phyloP scores from a whole-genome alignment of 2,329 filamentous ascomycete species.

The Emergomyces africanus region DNA sequence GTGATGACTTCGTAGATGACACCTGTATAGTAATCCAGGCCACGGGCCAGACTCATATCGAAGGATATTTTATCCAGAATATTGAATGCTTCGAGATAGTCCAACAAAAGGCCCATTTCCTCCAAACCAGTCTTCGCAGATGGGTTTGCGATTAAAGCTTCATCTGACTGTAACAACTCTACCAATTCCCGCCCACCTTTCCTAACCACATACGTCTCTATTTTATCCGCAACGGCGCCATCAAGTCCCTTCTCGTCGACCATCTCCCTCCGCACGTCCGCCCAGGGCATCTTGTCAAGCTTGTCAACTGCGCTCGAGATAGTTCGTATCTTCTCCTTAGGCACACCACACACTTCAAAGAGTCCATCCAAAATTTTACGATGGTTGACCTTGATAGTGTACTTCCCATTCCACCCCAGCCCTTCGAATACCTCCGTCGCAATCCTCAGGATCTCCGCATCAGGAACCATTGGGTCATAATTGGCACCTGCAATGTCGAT shows the following conservation, averaged over 20 bases:
- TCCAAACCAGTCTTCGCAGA: slow-evolving; percentile 66
- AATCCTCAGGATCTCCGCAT: slow-evolving; percentile 78
- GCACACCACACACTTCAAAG: slow-evolving; percentile 83
- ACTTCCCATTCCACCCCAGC: slow-evolving; percentile 58
- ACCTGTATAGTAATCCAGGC: slow-evolving; percentile 86
- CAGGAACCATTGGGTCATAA: slow-evolving; percentile 84
- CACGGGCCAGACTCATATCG: slow-evolving; percentile 78
- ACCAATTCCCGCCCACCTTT: slow-evolving; percentile 67
- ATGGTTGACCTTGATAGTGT: slow-evolving; percentile 92
- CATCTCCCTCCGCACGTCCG: slow-evolving; percentile 85
- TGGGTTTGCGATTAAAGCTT: slow-evolving; percentile 55
- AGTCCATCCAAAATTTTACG: slow-evolving; percentile 86
- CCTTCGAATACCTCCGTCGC: slow-evolving; percentile 74
- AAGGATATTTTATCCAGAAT: slow-evolving; percentile 67
- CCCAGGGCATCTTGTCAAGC: slow-evolving; percentile 85
- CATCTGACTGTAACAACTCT: slow-evolving; percentile 53
- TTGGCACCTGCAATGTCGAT: slow-evolving; percentile 75
- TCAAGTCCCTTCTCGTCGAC: slow-evolving; percentile 78
- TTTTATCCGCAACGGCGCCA: slow-evolving; percentile 66
- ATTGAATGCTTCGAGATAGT: slow-evolving; percentile 67
- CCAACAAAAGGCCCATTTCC: slow-evolving; percentile 69
- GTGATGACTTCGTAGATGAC: slow-evolving; percentile 85
- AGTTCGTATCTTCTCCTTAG: slow-evolving; percentile 69
- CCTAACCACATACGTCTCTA: slow-evolving; percentile 69
- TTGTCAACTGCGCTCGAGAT: slow-evolving; percentile 95